phyloP scores from a whole-genome alignment of 1,139 yeast genomes.

The Geotrichum citri-aurantii region DNA sequence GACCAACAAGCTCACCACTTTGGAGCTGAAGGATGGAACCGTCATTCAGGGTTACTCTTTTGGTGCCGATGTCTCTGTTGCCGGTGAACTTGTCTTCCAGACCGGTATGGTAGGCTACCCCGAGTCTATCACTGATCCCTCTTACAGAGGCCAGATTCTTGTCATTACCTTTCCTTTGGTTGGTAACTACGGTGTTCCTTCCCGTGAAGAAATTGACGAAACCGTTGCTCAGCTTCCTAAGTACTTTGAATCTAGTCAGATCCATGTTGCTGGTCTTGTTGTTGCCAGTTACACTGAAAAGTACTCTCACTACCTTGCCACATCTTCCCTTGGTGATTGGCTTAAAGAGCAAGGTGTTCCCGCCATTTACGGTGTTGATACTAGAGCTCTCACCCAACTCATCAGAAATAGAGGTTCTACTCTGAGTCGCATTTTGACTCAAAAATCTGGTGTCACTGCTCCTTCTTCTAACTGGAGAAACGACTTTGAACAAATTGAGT shows the following conservation, averaged over 20 bases:
- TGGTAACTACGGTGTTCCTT: conserved; percentile 99
- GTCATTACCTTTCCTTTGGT: conserved; percentile 95
- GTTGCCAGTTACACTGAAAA: conserved; percentile 97
- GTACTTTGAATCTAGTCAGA: conserved; percentile 84
- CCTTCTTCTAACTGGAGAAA: conserved; percentile 52
- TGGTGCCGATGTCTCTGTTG: conserved; percentile 83
- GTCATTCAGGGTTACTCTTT: conserved; percentile 94
- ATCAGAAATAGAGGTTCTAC: conserved; percentile 91
- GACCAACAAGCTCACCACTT: conserved; percentile 74
- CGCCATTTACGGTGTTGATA: conserved; percentile 96
- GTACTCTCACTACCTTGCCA: conserved; percentile 89
- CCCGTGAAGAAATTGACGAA: conserved; percentile 70
- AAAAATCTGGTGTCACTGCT: conserved; percentile 43
- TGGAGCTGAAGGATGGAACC: conserved; percentile 87
- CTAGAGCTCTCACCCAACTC: conserved; percentile 88
- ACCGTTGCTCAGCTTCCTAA: conserved; percentile 72
- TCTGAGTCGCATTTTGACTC: conserved; percentile 73
- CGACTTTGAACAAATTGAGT: conserved; percentile 70
- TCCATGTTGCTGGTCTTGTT: conserved; percentile 95
- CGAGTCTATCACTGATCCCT: conserved; percentile 96
- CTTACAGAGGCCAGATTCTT: conserved; percentile 95
- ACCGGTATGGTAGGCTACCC: conserved; percentile 99
- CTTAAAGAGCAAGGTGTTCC: conserved; percentile 86
- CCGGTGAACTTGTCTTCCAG: conserved; percentile 98
- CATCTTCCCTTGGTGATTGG: conserved; percentile 91